Evolutionary conservation across 768 basidiomycete species (phyloP), one percentile per base, ranked within the genome.

Genomic region (Exidia glandulosa): DNA sequence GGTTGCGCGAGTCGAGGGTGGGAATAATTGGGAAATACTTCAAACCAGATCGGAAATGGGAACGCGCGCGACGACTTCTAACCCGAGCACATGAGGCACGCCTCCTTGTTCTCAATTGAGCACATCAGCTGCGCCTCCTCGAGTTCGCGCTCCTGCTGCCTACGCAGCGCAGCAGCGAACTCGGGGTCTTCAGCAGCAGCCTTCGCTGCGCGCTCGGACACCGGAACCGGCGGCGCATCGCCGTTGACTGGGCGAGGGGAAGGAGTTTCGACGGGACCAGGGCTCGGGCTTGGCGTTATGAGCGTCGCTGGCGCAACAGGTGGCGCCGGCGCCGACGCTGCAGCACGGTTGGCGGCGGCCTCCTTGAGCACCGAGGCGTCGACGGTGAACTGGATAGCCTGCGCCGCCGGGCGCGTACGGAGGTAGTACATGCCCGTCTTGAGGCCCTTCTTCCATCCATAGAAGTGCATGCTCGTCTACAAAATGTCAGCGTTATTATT

Each of bases 371-470:
- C 74, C 36, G 76, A 81, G 70, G 89, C 86, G 71, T 95, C 94
- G 61, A 98, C 84, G 10, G 96, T 99, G 78, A 99, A 97, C 75
- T 99, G 93, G 71, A 95, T 94, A 57, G 96, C 96, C 68, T 92
- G 87, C 13, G 92, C 90, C 7, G 94, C 94, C 3, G 96, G 91
- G 57, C 91, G 83, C 34, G 96, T 97, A 58, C 96, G 84, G 56
- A 99, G 81, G 74, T 99, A 45, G 61, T 93, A 94, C 90, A 95
- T 94, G 66, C 95, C 96, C 1, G 96, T 99, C 83, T 99, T 99
- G 69, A 99, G 76, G 32, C 96, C 96, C 76, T 92, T 92, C 82
- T 95, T 95, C 96, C 96, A 98, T 19, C 94, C 96, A 70, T 97
- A 97, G 79, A 94, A 95, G 73, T 94, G 93, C 92, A 94, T 94